Evolutionary conservation across 768 basidiomycete genomes (phyloP).

Genomic region (Sporobolomyces pararoseus): DNA sequence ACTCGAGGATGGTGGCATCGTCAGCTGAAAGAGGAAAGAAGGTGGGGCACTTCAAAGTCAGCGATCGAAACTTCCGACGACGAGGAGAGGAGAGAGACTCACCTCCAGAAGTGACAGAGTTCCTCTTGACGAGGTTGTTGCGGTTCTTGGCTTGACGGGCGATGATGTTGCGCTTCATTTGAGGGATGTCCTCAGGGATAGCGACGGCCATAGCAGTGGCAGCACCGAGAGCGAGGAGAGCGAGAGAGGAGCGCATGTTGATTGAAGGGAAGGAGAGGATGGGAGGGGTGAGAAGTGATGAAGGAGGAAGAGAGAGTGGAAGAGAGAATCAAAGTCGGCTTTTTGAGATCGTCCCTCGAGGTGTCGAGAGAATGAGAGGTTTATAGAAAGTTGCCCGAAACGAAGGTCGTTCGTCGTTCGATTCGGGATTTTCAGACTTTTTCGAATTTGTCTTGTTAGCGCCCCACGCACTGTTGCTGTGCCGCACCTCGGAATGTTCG

Average conservation of each 20-base stretch:
- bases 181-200: slow-evolving; percentile 1
- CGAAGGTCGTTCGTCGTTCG: slow-evolving; percentile 5
- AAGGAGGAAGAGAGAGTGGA: not conserved
- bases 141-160: not conserved
- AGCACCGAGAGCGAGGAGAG: slow-evolving; percentile 35
- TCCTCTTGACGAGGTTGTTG: slow-evolving; percentile 29
- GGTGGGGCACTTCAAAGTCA: not conserved
- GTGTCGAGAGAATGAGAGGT: not conserved
- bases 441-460: not conserved
- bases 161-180: slow-evolving; percentile 38
- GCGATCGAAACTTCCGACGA: not conserved
- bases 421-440: not conserved
- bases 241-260: slow-evolving; percentile 36
- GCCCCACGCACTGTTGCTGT: not conserved
- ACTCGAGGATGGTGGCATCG: slow-evolving; percentile 41
- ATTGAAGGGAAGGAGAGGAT: not conserved
- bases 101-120: slow-evolving; percentile 30
- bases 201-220: slow-evolving; percentile 23
- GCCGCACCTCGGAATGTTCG: too few relatives aligned
- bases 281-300: not conserved
- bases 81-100: not conserved
- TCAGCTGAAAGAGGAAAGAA: slow-evolving; percentile 1
- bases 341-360: not conserved
- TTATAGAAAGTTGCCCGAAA: not conserved
- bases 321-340: not conserved